Conservation (phyloP, 148 eudicot genomes). For the Drosera capensis region DNA sequence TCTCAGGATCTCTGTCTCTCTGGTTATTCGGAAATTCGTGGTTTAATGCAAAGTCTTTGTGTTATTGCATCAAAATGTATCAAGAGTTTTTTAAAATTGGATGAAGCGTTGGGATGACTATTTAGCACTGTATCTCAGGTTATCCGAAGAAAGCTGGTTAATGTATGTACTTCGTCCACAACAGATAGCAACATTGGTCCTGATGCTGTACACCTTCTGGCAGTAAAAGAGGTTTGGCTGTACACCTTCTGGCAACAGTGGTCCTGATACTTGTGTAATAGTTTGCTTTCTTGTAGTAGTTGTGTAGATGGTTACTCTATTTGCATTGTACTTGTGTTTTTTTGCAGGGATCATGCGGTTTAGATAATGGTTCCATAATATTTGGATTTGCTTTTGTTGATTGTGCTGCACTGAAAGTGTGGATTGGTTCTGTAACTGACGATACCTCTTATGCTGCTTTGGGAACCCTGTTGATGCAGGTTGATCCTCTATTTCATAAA, state of each 20-base stretch:
- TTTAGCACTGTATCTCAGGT: conserved; percentile 40
- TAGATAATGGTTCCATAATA: conserved; percentile 35
- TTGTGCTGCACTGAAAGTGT: conserved; percentile 81
- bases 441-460: conserved; percentile 85
- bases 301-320: neutral
- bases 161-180: conserved; percentile 83
- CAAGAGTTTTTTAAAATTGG: too few species aligned
- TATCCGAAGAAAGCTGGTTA: conserved; percentile 68
- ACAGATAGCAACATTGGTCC: conserved; percentile 70
- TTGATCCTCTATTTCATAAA: conserved; percentile 17
- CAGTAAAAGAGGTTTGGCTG: conserved; percentile 64
- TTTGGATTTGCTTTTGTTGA: conserved; percentile 95
- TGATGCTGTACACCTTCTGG: conserved; percentile 96
- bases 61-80: too few species aligned
- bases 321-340: conserved; percentile 1
- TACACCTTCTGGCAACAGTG: neutral
- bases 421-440: conserved; percentile 85
- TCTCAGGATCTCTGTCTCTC: too few species aligned
- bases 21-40: too few species aligned
- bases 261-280: neutral
- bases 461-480: conserved; percentile 95
- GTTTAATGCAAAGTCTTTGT: too few species aligned
- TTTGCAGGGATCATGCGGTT: conserved; percentile 36
- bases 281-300: neutral
- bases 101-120: neutral